Percentiles rank a stretch among this genome's conserved stretches.
phyloP scores from a whole-genome alignment of 441 rosid species.

The Adansonia grandidieri region DNA sequence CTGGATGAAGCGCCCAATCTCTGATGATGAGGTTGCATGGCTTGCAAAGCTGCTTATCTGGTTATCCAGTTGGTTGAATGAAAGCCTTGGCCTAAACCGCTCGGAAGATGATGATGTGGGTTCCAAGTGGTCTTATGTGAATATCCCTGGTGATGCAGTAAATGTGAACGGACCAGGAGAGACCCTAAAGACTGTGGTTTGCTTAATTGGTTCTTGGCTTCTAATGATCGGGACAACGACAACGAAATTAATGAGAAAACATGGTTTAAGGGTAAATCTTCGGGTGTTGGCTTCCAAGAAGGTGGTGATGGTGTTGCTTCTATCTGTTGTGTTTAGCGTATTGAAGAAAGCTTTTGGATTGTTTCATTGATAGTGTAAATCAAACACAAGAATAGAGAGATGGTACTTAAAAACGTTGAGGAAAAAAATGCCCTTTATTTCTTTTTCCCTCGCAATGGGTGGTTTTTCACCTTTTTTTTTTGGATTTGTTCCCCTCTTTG shows the following conservation, averaged over 20 bases:
- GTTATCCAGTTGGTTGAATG: slow-evolving; percentile 67
- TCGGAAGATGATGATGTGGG: slow-evolving; percentile 34
- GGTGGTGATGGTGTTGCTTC: slow-evolving; percentile 53
- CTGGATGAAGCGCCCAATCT: slow-evolving; percentile 85
- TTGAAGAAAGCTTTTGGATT: slow-evolving; percentile 48
- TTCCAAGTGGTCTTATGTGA: slow-evolving; percentile 56
- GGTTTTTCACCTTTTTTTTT: neutral
- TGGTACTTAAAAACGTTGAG: neutral
- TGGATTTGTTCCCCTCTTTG: neutral
- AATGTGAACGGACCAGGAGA: slow-evolving; percentile 49
- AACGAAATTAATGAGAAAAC: slow-evolving; percentile 62
- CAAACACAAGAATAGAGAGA: slow-evolving; percentile 7
- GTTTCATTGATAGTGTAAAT: slow-evolving; percentile 28
- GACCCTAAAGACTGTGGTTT: slow-evolving; percentile 42
- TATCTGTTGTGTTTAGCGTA: slow-evolving; percentile 45
- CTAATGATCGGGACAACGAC: slow-evolving; percentile 40
- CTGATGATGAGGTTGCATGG: slow-evolving; percentile 81
- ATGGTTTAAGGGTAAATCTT: slow-evolving; percentile 67
- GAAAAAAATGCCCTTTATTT: neutral
- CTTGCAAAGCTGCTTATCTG: slow-evolving; percentile 66
- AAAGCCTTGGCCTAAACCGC: slow-evolving; percentile 61
- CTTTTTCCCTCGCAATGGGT: neutral
- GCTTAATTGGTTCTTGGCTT: slow-evolving; percentile 52
- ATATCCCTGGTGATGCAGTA: slow-evolving; percentile 46
- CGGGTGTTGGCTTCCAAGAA: slow-evolving; percentile 82